Conservation (phyloP, 23 red algal species). For the Gracilaria gracilis region DNA sequence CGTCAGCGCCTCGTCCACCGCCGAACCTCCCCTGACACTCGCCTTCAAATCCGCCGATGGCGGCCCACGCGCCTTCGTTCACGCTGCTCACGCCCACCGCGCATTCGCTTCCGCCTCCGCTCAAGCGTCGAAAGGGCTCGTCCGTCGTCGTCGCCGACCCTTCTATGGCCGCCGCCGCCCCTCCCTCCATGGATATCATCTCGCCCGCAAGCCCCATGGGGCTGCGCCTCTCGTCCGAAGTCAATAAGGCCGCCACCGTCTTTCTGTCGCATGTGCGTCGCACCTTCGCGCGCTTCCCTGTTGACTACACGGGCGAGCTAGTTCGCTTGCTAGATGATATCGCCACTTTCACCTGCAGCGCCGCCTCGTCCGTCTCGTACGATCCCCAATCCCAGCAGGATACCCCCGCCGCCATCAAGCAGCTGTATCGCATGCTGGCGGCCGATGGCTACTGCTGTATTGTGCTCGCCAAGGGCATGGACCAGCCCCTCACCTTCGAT, state of each 20-base stretch:
- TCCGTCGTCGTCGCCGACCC: conserved; percentile 5
- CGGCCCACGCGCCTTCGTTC: conserved; percentile 14
- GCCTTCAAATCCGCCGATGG: neutral
- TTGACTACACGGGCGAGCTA: conserved; percentile 94
- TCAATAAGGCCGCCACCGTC: conserved; percentile 83
- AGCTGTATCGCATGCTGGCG: conserved; percentile 85
- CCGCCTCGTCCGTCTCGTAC: conserved; percentile 79
- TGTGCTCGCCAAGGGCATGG: conserved; percentile 78
- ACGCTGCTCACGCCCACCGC: conserved; percentile 44
- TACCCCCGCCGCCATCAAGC: conserved; percentile 66
- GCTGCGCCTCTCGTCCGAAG: conserved; percentile 69
- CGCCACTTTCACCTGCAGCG: conserved; percentile 77
- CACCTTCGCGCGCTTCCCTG: conserved; percentile 79
- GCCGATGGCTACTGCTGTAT: conserved; percentile 98
- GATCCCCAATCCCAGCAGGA: conserved; percentile 31
- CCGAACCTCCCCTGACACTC: neutral
- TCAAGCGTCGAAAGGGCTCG: conserved; percentile 2
- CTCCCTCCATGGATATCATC: conserved; percentile 65
- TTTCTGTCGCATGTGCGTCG: conserved; percentile 95
- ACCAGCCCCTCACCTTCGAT: conserved; percentile 87
- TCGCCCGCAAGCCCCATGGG: conserved; percentile 84
- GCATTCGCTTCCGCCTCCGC: conserved; percentile 13
- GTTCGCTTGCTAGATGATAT: conserved; percentile 98
- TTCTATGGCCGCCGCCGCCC: conserved; percentile 29
- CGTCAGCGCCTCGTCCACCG: neutral